Percentiles rank a stretch among this genome's conserved stretches.
Conservation (phyloP, 129 eudicot genomes). For the Flaveria sonorensis region DNA sequence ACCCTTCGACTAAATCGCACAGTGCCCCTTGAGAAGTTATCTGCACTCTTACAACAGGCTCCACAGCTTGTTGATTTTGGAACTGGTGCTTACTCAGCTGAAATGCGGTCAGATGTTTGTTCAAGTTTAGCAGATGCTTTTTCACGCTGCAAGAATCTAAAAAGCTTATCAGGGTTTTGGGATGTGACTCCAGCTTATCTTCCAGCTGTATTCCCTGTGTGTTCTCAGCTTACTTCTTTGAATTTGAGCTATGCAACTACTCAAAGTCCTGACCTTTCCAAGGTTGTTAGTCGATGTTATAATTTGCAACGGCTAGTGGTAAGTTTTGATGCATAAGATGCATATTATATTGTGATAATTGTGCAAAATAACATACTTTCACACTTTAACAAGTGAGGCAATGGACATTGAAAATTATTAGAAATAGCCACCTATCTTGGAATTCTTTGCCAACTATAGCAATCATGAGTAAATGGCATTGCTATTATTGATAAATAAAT, state of each 20-base stretch:
- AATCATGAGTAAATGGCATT: neutral
- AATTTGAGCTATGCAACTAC: conserved; percentile 16
- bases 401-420: neutral
- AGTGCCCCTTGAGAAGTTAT: conserved; percentile 9
- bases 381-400: neutral
- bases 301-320: conserved; percentile 18
- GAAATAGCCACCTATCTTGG: neutral
- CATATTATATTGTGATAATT: neutral
- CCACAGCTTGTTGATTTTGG: conserved; percentile 18
- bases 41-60: conserved; percentile 2
- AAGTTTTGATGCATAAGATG: neutral
- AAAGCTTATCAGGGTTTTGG: conserved; percentile 17
- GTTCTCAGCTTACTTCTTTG: conserved; percentile 17
- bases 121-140: conserved; percentile 11
- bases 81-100: neutral
- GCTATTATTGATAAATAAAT: neutral
- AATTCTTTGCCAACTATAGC: neutral
- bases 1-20: conserved; percentile 13
- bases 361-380: neutral
- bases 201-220: neutral
- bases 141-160: conserved; percentile 4
- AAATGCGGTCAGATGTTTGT: neutral
- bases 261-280: conserved; percentile 5
- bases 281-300: conserved; percentile 1
- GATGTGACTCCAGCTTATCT: conserved; percentile 19